Evolutionary conservation across 306 rosid species (phyloP).

Genomic region (Sophora flavescens): DNA sequence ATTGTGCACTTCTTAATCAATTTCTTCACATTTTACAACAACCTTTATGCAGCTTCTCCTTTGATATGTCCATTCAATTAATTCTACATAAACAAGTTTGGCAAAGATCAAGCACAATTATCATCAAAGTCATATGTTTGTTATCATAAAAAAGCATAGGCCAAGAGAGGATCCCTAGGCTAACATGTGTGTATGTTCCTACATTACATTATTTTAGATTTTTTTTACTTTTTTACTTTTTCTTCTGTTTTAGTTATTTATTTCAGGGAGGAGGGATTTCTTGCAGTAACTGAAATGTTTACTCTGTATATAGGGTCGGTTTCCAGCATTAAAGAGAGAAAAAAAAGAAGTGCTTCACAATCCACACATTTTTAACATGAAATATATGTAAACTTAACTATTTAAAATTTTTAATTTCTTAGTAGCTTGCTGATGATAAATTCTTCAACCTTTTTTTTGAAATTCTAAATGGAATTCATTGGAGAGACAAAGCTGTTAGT

Average conservation of each 20-base stretch:
- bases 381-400: neutral
- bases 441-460: neutral
- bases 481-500: neutral
- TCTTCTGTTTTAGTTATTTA: no score
- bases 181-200: neutral
- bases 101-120: no score
- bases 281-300: neutral
- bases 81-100: no score
- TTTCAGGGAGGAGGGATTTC: slow-evolving; percentile 2
- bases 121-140: no score
- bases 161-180: no score
- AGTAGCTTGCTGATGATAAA: neutral
- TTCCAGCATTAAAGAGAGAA: neutral
- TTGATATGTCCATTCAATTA: no score
- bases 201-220: neutral
- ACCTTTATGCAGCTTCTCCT: no score
- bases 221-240: neutral
- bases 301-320: neutral
- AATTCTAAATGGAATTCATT: neutral
- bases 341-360: neutral
- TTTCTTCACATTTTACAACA: no score
- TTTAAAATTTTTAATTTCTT: neutral
- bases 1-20: no score
- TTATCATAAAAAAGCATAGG: no score
- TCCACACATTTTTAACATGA: neutral